phyloP scores from a whole-genome alignment of 2,329 filamentous ascomycete genomes.

The Alternaria incomplexa region DNA sequence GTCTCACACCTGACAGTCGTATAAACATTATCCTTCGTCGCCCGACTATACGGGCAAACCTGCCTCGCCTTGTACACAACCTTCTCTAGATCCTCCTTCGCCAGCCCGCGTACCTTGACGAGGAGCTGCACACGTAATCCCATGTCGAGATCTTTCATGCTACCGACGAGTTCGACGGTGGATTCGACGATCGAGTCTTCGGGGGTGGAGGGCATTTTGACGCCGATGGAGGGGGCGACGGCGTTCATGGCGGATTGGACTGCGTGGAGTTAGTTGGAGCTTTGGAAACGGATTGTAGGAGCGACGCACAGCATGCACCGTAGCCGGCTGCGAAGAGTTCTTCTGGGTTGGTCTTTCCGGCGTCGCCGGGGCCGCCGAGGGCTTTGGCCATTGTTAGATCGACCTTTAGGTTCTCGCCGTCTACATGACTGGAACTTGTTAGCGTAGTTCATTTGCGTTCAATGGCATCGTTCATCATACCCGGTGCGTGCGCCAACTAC shows the following conservation, averaged over 20 bases:
- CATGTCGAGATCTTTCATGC: conserved; percentile 54
- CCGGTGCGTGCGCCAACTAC: conserved; percentile 50
- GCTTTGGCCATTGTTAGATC: conserved; percentile 54
- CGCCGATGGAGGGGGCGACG: conserved; percentile 47
- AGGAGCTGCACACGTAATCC: conserved; percentile 54
- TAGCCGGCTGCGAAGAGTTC: conserved; percentile 58
- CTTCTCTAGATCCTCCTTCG: conserved; percentile 44
- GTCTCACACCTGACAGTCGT: conserved; percentile 28
- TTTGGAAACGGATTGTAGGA: too few species aligned
- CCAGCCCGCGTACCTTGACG: conserved; percentile 43
- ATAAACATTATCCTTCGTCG: conserved; percentile 43
- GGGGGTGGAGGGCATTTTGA: conserved; percentile 50
- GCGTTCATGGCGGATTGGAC: conserved; percentile 55
- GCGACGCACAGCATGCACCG: conserved; percentile 49
- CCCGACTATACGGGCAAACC: conserved; percentile 45
- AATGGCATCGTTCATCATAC: conserved; percentile 1
- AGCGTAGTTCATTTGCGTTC: background rate
- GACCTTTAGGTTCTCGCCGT: conserved; percentile 44
- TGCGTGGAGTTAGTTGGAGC: background rate
- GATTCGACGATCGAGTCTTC: conserved; percentile 51
- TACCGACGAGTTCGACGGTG: conserved; percentile 54
- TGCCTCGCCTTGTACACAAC: conserved; percentile 44
- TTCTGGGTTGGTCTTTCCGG: conserved; percentile 53
- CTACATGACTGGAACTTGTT: conserved; percentile 7
- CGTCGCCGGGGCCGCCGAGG: conserved; percentile 51